Evolutionary conservation across 768 basidiomycete genomes (phyloP).

Genomic region (Trametopsis cervina): DNA sequence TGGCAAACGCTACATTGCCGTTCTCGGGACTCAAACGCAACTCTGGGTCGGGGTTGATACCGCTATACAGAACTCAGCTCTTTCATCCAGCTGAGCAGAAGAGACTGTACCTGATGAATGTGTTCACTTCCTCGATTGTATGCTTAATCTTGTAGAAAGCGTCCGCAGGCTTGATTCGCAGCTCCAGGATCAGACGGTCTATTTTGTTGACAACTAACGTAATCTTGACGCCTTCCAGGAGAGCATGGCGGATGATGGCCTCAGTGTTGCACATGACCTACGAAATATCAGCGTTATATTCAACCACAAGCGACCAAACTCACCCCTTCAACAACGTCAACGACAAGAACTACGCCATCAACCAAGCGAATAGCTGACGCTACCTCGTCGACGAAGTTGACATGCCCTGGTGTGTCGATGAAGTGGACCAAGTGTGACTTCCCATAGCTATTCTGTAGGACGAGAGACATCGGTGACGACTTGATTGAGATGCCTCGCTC

Average conservation of each 20-base stretch:
- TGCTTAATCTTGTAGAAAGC: slow-evolving; percentile 99
- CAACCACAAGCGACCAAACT: slow-evolving; percentile 24
- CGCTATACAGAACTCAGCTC: slow-evolving; percentile 29
- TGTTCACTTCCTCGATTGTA: slow-evolving; percentile 97
- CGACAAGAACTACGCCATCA: slow-evolving; percentile 89
- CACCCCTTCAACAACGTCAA: slow-evolving; percentile 98
- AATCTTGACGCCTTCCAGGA: slow-evolving; percentile 85
- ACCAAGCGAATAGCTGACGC: slow-evolving; percentile 79
- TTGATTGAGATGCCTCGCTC: slow-evolving; percentile 92
- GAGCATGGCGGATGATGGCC: slow-evolving; percentile 77
- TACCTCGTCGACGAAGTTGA: slow-evolving; percentile 98
- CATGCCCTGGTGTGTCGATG: slow-evolving; percentile 96
- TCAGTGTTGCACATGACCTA: slow-evolving; percentile 90
- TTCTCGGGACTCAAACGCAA: slow-evolving; percentile 88
- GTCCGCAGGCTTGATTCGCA: slow-evolving; percentile 91
- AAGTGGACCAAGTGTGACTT: slow-evolving; percentile 93
- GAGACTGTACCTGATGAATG: slow-evolving; percentile 73
- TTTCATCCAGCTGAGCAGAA: not conserved
- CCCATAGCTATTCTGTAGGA: slow-evolving; percentile 76
- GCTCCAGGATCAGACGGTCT: slow-evolving; percentile 92
- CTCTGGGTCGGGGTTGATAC: slow-evolving; percentile 84
- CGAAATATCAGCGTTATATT: slow-evolving; percentile 21
- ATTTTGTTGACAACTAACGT: slow-evolving; percentile 97
- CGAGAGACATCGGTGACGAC: slow-evolving; percentile 92
- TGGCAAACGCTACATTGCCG: slow-evolving; percentile 96